phyloP scores from a whole-genome alignment of 305 asterid species.

The Rubia peregrina region DNA sequence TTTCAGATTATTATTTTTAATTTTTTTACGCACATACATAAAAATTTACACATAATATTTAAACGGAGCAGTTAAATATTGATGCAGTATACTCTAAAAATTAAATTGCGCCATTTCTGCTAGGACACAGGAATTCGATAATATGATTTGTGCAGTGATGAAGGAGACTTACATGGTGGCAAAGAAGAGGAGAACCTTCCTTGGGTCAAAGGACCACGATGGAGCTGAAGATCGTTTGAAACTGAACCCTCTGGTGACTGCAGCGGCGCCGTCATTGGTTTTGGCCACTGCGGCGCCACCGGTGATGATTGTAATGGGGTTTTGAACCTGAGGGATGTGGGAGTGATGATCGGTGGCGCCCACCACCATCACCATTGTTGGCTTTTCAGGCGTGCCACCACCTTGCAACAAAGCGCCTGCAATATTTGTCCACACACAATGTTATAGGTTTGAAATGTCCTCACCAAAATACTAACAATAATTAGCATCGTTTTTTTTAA shows the following conservation, averaged over 20 bases:
- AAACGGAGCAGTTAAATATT: too few relatives aligned
- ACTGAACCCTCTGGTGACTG: slow-evolving; percentile 34
- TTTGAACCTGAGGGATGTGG: slow-evolving; percentile 38
- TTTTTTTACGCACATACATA: too few relatives aligned
- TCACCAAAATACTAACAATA: not conserved
- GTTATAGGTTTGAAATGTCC: not conserved
- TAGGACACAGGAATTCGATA: too few relatives aligned
- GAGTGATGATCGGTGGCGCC: slow-evolving; percentile 44
- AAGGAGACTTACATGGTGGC: slow-evolving; percentile 67
- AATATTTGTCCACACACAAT: slow-evolving; percentile 9
- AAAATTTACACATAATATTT: too few relatives aligned
- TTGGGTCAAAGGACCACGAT: slow-evolving; percentile 42
- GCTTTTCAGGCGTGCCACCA: slow-evolving; percentile 68
- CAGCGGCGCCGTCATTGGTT: slow-evolving; percentile 25
- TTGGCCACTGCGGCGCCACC: slow-evolving; percentile 26
- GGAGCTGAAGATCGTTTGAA: slow-evolving; percentile 53
- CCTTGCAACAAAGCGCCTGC: slow-evolving; percentile 50
- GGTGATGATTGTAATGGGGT: slow-evolving; percentile 61
- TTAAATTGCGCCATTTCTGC: too few relatives aligned
- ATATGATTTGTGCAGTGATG: not conserved
- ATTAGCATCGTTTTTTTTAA: too few relatives aligned
- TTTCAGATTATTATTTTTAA: too few relatives aligned
- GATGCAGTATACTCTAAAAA: too few relatives aligned
- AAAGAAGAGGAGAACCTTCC: slow-evolving; percentile 61
- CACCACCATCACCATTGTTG: slow-evolving; percentile 26